Evolutionary conservation across 371 early-diverging fungal species (phyloP), one percentile per base, ranked within the genome.

Genomic region (Rhizopus sp.): DNA sequence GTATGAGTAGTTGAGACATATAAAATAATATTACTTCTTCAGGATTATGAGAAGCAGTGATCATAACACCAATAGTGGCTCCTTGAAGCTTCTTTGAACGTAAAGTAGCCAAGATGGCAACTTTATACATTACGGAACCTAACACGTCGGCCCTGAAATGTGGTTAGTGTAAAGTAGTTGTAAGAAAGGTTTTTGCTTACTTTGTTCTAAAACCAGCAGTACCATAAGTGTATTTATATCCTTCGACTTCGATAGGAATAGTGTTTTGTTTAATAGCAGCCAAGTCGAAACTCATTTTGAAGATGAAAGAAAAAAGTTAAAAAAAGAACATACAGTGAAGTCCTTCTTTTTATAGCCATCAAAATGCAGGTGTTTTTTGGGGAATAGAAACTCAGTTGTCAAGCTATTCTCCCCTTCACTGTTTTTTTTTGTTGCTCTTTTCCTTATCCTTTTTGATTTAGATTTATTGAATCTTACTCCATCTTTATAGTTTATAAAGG

Each of bases 1-100:
- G 23, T 23, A 23, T 23, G 0, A 23, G 23, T 23, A 23, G 23
- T 23, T 23, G 23, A 23, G 23, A 23, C 23, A 23, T 23, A 23
- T 23, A 23, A 23, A 23, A 23, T 42, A n/a, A 34, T 8, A 50
- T 66, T 78, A 92, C 94, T 64, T 83, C 81, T 61, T 84, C 95
- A 53, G 96, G 94, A 77, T 99, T 99, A 80, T 99, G 99, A 37
- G 97, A 96, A 40, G 99, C 99, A 47, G 99, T 99, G 58, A 99
- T 87, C 98, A 99, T 98, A 41, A 96, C 88, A 61, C 99, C 99
- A 59, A 99, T 95, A 55, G 82, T 82, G 60, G 91, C 84, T 42
- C 97, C 95, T 53, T 86, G 77, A 50, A 93, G 81, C 64, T 85
- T 87, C 64, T 92, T 89, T 15, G 97, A 96, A 53, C 99, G 88